Evolutionary conservation across 2,329 filamentous ascomycete genomes (phyloP).

Genomic region (Cladophialophora chaetospira): DNA sequence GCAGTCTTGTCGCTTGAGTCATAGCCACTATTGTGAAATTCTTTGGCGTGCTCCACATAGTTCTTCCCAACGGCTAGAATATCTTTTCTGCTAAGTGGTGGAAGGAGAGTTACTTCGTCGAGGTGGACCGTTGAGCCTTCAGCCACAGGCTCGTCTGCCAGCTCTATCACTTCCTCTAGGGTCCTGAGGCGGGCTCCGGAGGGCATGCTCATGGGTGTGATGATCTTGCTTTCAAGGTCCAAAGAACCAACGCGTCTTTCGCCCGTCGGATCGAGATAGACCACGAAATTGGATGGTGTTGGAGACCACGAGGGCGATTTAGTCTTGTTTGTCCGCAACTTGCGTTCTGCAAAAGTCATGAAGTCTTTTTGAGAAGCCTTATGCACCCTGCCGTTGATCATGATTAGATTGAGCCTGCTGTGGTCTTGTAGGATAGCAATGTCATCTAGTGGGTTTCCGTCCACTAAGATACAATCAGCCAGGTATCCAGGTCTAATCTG

Average conservation of each 20-base stretch:
- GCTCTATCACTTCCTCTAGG: slow-evolving; percentile 54
- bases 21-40: slow-evolving; percentile 59
- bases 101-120: slow-evolving; percentile 43
- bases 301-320: background rate
- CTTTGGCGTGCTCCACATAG: slow-evolving; percentile 59
- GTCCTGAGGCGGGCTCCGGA: slow-evolving; percentile 51
- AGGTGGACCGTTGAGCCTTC: slow-evolving; percentile 40
- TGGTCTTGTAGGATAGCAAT: slow-evolving; percentile 48
- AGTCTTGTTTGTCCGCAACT: background rate
- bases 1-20: slow-evolving; percentile 37
- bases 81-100: slow-evolving; percentile 28
- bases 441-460: slow-evolving; percentile 49
- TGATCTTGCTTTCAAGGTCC: slow-evolving; percentile 39
- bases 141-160: slow-evolving; percentile 32
- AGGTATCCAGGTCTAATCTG: slow-evolving; percentile 47
- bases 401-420: slow-evolving; percentile 47
- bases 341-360: slow-evolving; percentile 7
- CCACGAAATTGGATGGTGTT: slow-evolving; percentile 9
- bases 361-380: slow-evolving; percentile 38
- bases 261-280: background rate
- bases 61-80: slow-evolving; percentile 45
- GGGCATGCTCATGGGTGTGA: slow-evolving; percentile 49
- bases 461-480: slow-evolving; percentile 50
- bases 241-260: slow-evolving; percentile 45
- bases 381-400: slow-evolving; percentile 52